phyloP scores from a whole-genome alignment of 2,329 filamentous ascomycete genomes.

The Chrysosporium queenslandicum region DNA sequence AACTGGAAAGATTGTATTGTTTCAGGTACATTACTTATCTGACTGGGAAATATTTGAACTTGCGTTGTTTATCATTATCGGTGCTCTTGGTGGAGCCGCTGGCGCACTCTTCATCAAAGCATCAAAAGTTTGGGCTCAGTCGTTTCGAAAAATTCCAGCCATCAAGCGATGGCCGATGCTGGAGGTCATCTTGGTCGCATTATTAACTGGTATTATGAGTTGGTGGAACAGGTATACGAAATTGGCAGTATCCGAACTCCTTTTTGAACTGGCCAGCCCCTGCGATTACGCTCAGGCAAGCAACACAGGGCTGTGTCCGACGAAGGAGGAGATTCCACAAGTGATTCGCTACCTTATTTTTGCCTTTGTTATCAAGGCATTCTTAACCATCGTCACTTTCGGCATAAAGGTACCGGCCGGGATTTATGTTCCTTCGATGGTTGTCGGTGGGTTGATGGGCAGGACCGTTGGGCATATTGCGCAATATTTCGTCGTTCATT shows the following conservation, averaged over 20 bases:
- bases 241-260: constrained; percentile 76
- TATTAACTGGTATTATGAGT: constrained; percentile 71
- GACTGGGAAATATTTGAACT: constrained; percentile 96
- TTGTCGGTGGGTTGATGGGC: constrained; percentile 85
- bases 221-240: constrained; percentile 93
- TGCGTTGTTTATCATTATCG: constrained; percentile 71
- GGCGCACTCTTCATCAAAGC: constrained; percentile 97
- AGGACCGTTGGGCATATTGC: constrained; percentile 76
- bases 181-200: constrained; percentile 78
- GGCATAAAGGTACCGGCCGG: constrained; percentile 93
- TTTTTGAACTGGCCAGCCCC: constrained; percentile 82
- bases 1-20: constrained; percentile 91
- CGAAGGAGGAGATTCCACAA: constrained; percentile 63
- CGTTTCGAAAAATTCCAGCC: constrained; percentile 66
- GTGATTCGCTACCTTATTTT: constrained; percentile 61
- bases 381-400: constrained; percentile 83
- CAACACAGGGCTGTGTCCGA: constrained; percentile 70
- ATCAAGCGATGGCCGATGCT: constrained; percentile 78
- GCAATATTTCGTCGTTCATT: constrained; percentile 68
- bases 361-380: constrained; percentile 81
- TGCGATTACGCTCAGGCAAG: constrained; percentile 58
- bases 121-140: constrained; percentile 76
- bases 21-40: constrained; percentile 78
- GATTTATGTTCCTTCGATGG: constrained; percentile 98
- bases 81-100: constrained; percentile 69